Percentiles rank a stretch among this genome's conserved stretches.
Conservation (phyloP, 176 grass and related monocot species). For the Triticum timopheevii region DNA sequence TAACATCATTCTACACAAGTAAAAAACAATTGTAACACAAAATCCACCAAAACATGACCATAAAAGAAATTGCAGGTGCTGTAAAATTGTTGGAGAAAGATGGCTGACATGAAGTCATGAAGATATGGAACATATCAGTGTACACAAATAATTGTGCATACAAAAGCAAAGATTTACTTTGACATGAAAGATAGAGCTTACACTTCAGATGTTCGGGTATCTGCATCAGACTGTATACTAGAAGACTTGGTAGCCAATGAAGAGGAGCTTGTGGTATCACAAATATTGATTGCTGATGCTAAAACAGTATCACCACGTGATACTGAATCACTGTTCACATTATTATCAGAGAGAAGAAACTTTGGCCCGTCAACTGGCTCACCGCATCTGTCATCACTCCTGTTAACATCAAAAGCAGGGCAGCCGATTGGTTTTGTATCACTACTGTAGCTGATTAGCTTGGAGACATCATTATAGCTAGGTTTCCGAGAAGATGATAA, state of each 20-base stretch:
- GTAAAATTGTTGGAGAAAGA: not conserved
- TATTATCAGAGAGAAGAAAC: slow-evolving; percentile 18
- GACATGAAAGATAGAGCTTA: slow-evolving; percentile 48
- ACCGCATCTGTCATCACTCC: slow-evolving; percentile 9
- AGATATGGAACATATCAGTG: slow-evolving; percentile 10
- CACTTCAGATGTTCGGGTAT: slow-evolving; percentile 46
- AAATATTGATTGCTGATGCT: slow-evolving; percentile 30
- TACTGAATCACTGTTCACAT: slow-evolving; percentile 12
- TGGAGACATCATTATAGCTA: slow-evolving; percentile 26
- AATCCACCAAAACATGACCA: slow-evolving; percentile 12
- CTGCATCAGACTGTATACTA: slow-evolving; percentile 58
- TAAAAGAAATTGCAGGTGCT: not conserved
- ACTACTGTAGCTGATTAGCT: slow-evolving; percentile 28
- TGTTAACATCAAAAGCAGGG: slow-evolving; percentile 21
- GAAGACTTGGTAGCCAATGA: slow-evolving; percentile 57
- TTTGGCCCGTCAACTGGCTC: slow-evolving; percentile 26
- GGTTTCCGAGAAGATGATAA: slow-evolving; percentile 53
- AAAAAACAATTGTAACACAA: not conserved
- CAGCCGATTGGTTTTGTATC: slow-evolving; percentile 25
- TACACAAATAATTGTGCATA: slow-evolving; percentile 18
- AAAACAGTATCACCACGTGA: slow-evolving; percentile 17
- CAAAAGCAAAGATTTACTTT: slow-evolving; percentile 27
- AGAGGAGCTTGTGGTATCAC: slow-evolving; percentile 50
- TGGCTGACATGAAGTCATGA: not conserved
- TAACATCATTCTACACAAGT: not conserved